Percentiles rank a stretch among this genome's conserved stretches.
Evolutionary conservation across 345 rosid genomes (phyloP).

Genomic region (Microcos paniculata): DNA sequence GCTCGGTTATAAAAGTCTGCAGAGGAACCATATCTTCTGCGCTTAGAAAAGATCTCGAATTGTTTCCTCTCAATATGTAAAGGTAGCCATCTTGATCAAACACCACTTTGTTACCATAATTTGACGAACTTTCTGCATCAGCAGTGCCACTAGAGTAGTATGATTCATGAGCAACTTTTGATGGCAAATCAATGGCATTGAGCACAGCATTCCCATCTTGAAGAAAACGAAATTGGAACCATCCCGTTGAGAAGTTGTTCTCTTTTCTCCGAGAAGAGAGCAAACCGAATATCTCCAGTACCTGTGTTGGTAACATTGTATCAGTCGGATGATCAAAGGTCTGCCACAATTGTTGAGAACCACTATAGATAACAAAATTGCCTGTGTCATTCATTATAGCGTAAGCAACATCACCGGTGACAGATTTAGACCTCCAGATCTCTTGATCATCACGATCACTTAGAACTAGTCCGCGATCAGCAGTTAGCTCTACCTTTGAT

Average conservation of each 20-base stretch:
- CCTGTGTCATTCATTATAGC: slow-evolving; percentile 32
- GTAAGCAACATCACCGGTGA: neutral
- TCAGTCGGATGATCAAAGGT: slow-evolving; percentile 23
- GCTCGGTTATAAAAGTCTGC: slow-evolving; percentile 18
- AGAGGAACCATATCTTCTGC: neutral
- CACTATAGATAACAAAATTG: slow-evolving; percentile 9
- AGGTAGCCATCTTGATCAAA: slow-evolving; percentile 29
- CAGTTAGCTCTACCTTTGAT: slow-evolving; percentile 1
- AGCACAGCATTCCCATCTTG: slow-evolving; percentile 32
- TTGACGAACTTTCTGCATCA: slow-evolving; percentile 2
- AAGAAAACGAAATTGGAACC: slow-evolving; percentile 31
- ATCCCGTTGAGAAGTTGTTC: slow-evolving; percentile 37
- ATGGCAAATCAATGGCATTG: slow-evolving; percentile 22
- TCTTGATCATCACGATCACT: neutral
- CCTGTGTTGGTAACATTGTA: slow-evolving; percentile 39
- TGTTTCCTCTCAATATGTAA: slow-evolving; percentile 24
- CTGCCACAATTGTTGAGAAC: neutral
- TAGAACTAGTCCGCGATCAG: neutral
- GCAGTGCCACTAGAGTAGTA: slow-evolving; percentile 19
- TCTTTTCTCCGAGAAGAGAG: slow-evolving; percentile 26
- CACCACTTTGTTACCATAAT: slow-evolving; percentile 24
- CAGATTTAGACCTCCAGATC: slow-evolving; percentile 23
- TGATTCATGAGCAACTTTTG: slow-evolving; percentile 15
- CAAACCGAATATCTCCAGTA: neutral
- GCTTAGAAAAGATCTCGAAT: neutral